Conservation (phyloP, 2,329 filamentous ascomycete genomes). For the Neonectria sp. region DNA sequence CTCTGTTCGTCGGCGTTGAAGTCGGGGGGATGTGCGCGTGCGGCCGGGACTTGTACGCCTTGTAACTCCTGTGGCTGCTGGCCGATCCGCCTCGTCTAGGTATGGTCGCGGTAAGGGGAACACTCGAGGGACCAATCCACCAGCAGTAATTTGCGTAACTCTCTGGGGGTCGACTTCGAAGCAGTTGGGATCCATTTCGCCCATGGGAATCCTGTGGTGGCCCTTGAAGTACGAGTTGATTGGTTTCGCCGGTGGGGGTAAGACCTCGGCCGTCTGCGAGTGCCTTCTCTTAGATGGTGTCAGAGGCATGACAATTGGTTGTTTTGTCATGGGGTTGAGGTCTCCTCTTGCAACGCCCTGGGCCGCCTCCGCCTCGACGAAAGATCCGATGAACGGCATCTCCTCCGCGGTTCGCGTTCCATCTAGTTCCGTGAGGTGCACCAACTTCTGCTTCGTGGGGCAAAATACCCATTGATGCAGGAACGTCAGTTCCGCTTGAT, state of each 20-base stretch:
- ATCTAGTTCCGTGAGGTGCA: conserved; percentile 80
- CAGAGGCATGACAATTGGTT: conserved; percentile 64
- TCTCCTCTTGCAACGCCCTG: conserved; percentile 84
- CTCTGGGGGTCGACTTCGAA: conserved; percentile 67
- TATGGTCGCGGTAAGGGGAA: conserved; percentile 74
- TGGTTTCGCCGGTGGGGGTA: conserved; percentile 59
- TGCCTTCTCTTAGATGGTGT: conserved; percentile 61
- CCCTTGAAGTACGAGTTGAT: conserved; percentile 70
- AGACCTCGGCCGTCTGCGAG: conserved; percentile 51
- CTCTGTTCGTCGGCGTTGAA: conserved; percentile 67
- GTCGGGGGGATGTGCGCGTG: conserved; percentile 55
- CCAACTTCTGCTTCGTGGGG: conserved; percentile 77
- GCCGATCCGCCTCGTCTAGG: conserved; percentile 56
- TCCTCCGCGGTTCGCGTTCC: conserved; percentile 75
- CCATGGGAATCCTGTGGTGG: conserved; percentile 68
- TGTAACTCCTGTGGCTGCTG: conserved; percentile 28
- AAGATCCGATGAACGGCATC: conserved; percentile 86
- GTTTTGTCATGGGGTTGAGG: conserved; percentile 91
- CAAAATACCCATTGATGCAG: conserved; percentile 96
- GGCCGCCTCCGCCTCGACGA: conserved; percentile 79
- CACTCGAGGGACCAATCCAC: conserved; percentile 67
- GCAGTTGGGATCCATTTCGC: conserved; percentile 75
- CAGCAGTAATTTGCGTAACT: conserved; percentile 64
- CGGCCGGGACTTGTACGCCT: conserved; percentile 35
- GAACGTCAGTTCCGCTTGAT: conserved; percentile 92